These are phyloP conservation scores for Stemphylium lycopersici DNA, from an alignment of 2,329 filamentous ascomycete species.

Conservation along the genomic window DNA sequence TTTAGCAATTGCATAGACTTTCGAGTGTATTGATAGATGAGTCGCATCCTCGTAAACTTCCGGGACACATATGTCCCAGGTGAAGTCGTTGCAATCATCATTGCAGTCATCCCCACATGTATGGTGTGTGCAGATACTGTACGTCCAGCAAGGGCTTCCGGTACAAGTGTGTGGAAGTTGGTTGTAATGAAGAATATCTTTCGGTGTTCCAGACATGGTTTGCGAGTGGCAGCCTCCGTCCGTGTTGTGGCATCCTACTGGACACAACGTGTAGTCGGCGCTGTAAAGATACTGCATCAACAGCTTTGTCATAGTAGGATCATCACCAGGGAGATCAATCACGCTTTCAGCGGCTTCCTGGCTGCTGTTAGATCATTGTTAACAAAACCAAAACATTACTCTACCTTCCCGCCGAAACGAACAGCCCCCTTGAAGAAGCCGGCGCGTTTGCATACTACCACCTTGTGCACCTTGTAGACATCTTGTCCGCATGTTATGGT, in stretches of 20 bases:
- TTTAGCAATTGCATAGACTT: conserved; percentile 25
- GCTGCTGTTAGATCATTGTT: neutral
- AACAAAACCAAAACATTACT: neutral
- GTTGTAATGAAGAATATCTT: neutral
- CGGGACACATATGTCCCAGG: neutral
- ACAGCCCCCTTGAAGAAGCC: neutral
- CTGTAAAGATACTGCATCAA: neutral
- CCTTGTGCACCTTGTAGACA: neutral
- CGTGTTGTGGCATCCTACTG: neutral
- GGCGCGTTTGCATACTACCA: neutral
- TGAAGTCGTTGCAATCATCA: neutral
- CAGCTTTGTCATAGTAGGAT: neutral
- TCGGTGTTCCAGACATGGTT: neutral
- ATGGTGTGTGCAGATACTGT: neutral
- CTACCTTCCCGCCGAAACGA: neutral
- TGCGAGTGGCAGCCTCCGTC: too few relatives aligned
- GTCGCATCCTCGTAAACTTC: neutral
- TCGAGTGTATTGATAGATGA: neutral
- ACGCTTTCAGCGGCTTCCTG: neutral
- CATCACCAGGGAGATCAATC: neutral
- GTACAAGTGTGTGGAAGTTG: neutral
- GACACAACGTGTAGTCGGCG: neutral
- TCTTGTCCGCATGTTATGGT: neutral
- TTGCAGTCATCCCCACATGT: neutral
- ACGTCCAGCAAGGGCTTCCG: too few relatives aligned